phyloP scores from a whole-genome alignment of 768 basidiomycete species.

The Solioccasus polychromus region DNA sequence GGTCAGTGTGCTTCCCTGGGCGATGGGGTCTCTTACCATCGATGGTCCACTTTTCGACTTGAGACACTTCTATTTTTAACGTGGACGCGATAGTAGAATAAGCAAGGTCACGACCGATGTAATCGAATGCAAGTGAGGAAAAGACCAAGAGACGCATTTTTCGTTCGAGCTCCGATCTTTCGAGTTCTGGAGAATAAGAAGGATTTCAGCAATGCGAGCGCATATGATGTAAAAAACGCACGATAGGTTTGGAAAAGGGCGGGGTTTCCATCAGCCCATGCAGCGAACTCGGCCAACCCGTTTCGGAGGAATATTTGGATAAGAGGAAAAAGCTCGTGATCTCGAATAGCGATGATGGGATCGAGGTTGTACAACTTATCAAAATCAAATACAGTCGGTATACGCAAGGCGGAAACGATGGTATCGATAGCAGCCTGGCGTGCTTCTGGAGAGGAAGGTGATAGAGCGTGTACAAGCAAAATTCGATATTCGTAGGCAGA shows the following conservation, averaged over 20 bases:
- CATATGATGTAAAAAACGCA: conserved; percentile 29
- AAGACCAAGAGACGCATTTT: conserved; percentile 80
- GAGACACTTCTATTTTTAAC: conserved; percentile 57
- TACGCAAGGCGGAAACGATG: conserved; percentile 62
- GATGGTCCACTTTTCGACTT: conserved; percentile 87
- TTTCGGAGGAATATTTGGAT: conserved; percentile 70
- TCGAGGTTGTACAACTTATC: conserved; percentile 78
- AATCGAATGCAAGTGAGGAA: conserved; percentile 72
- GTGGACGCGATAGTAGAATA: conserved; percentile 68
- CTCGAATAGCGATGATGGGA: conserved; percentile 59
- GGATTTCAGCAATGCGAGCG: neutral
- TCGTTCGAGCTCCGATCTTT: conserved; percentile 56
- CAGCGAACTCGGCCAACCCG: conserved; percentile 57
- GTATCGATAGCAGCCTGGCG: conserved; percentile 54
- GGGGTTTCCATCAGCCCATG: conserved; percentile 56
- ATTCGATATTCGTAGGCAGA: conserved; percentile 64
- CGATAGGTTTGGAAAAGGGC: conserved; percentile 54
- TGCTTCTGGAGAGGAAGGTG: conserved; percentile 49
- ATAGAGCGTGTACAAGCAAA: conserved; percentile 58
- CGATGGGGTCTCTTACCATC: conserved; percentile 52
- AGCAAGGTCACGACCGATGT: conserved; percentile 69
- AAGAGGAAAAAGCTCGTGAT: conserved; percentile 71
- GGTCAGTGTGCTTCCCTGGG: neutral
- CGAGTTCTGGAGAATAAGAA: conserved; percentile 43
- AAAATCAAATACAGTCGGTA: conserved; percentile 74